Percentiles rank a stretch among this genome's conserved stretches.
Conservation (phyloP, 371 early-diverging fungal genomes). For the Scutellospora calospora region DNA sequence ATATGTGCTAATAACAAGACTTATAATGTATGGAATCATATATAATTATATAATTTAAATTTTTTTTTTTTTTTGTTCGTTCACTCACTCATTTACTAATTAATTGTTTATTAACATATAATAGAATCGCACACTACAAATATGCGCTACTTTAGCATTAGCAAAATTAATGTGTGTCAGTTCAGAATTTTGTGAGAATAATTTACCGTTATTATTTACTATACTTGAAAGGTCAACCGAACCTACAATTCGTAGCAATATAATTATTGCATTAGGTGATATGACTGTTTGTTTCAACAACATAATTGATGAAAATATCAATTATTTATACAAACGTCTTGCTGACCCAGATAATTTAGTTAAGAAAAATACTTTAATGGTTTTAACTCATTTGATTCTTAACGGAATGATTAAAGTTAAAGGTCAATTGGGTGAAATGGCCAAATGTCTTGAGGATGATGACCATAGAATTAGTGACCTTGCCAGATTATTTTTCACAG, state of each 20-base stretch:
- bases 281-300: slow-evolving; percentile 95
- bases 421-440: slow-evolving; percentile 97
- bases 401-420: slow-evolving; percentile 99
- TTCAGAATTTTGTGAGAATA: slow-evolving; percentile 88
- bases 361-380: slow-evolving; percentile 97
- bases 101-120: neutral
- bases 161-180: slow-evolving; percentile 97
- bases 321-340: slow-evolving; percentile 90
- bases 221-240: slow-evolving; percentile 86
- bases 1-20: slow-evolving; percentile 83
- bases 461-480: slow-evolving; percentile 90
- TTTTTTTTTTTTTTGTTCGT: neutral
- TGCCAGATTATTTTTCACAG: slow-evolving; percentile 94
- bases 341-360: slow-evolving; percentile 80
- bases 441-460: slow-evolving; percentile 91
- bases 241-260: slow-evolving; percentile 84
- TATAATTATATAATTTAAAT: neutral
- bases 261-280: slow-evolving; percentile 96
- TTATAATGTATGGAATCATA: slow-evolving; percentile 70
- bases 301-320: slow-evolving; percentile 93
- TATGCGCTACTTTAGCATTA: slow-evolving; percentile 84
- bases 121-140: slow-evolving; percentile 85
- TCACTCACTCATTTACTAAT: neutral
- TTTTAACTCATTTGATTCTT: slow-evolving; percentile 93
- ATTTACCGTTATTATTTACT: slow-evolving; percentile 91